Percentiles rank a stretch among this genome's conserved stretches.
Conservation (phyloP, 2,329 filamentous ascomycete genomes). For the Aspergillus arachidicola region DNA sequence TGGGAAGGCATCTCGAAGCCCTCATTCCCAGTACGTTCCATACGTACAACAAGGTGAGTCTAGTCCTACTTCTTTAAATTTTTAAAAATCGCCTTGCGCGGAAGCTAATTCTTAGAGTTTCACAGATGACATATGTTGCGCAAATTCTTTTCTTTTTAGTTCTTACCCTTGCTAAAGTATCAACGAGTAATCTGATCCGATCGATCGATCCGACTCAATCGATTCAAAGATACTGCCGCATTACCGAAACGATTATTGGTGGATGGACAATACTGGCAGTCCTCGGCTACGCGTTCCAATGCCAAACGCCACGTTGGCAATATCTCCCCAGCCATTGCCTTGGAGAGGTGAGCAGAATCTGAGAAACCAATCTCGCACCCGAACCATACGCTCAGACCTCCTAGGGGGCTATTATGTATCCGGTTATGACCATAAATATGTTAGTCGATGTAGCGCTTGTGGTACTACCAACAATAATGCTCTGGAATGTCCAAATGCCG, state of each 20-base stretch:
- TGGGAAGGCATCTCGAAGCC: not conserved
- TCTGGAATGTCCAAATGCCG: constrained; percentile 19
- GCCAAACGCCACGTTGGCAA: constrained; percentile 6
- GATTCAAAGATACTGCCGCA: not conserved
- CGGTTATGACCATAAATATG: constrained; percentile 15
- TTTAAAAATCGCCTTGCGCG: not conserved
- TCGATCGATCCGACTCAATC: not conserved
- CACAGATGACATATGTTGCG: not conserved
- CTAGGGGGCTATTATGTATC: constrained; percentile 16
- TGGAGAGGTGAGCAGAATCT: constrained; percentile 2
- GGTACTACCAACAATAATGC: constrained; percentile 9
- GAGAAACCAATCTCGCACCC: not conserved
- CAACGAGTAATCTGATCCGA: not conserved
- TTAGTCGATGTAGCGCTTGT: constrained; percentile 8
- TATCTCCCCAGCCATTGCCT: constrained; percentile 1
- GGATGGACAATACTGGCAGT: constrained; percentile 18
- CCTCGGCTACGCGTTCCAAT: constrained; percentile 21
- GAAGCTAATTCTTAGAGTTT: not conserved
- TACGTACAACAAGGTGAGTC: not conserved
- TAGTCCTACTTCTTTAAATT: not conserved
- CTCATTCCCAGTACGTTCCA: not conserved
- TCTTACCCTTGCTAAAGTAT: not conserved
- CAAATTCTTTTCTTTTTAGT: not conserved
- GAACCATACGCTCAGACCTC: constrained; percentile 1
- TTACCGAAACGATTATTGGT: constrained; percentile 6